These are phyloP conservation scores for Calonectria pauciramosa DNA, from an alignment of 2,329 filamentous ascomycete genomes.

Conservation along the genomic window DNA sequence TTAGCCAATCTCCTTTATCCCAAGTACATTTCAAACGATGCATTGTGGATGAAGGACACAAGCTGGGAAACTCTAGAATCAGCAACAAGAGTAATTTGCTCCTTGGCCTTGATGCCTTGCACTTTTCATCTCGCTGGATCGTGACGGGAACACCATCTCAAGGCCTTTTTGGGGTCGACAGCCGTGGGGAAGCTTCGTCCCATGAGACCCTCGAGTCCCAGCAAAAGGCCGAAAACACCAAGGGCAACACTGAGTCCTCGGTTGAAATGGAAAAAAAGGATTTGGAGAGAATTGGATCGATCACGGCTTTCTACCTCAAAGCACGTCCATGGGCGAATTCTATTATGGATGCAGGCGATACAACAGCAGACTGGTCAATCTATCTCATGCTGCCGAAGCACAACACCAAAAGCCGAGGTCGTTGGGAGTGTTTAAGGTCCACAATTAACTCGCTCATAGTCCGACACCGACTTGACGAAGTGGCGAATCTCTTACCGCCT, in stretches of 20 bases:
- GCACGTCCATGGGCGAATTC: conserved; percentile 84
- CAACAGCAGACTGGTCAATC: conserved; percentile 76
- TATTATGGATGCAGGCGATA: conserved; percentile 65
- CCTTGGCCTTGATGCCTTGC: conserved; percentile 65
- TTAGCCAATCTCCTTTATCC: conserved; percentile 71
- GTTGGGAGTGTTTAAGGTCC: conserved; percentile 72
- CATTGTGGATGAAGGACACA: conserved; percentile 94
- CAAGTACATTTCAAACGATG: conserved; percentile 87
- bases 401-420: conserved; percentile 65
- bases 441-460: conserved; percentile 86
- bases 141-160: conserved; percentile 92
- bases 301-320: conserved; percentile 79
- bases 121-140: conserved; percentile 84
- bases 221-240: conserved; percentile 42
- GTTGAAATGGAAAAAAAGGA: conserved; percentile 71
- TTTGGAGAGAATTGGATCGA: conserved; percentile 74
- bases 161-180: conserved; percentile 79
- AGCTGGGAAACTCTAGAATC: conserved; percentile 75
- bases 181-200: not conserved
- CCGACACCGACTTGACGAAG: conserved; percentile 81
- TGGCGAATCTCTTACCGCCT: conserved; percentile 77
- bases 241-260: conserved; percentile 49
- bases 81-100: conserved; percentile 69
- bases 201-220: conserved; percentile 15
- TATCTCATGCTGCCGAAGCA: conserved; percentile 76